Base-by-base conservation (phyloP, 352 stramenopile genomes). In the Phytopythium sindhum region DNA sequence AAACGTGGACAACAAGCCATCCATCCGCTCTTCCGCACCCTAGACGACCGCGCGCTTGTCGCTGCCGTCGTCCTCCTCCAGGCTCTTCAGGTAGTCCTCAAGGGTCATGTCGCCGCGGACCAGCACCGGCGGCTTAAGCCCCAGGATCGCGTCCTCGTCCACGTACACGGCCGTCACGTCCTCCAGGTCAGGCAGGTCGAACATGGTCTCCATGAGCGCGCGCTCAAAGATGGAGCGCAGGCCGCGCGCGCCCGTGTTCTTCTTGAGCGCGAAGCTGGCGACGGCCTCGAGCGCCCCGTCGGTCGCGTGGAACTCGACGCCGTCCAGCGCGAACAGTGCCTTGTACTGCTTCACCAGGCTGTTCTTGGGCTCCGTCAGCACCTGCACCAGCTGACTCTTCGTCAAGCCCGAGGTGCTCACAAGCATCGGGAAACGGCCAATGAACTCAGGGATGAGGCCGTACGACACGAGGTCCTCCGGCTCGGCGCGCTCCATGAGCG, bases 371-470 rank as follows among this genome's bases (percentile, higher is more conserved):
- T 98, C 86, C 8, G 95, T 99, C 45, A 99, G 84, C 69, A 99
- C 97, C 66, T 98, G 93, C 29, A 98, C 82, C 19, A 99, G 80
- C 72, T 98, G 90, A 28, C 95, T 64, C 53, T 96, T 88, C 28
- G 93, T 90, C 0, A 99, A 74, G 10, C 91, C 90, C 23, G 86
- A 97, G 0, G 96, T 98, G 37, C 91, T 97, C 14, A 99, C 93
- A 63, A 99, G 95, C 56, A 98, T 87, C 8, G 97, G 96, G 72
- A 99, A 99, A 59, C 97, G 90, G 24, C 97, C 97, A 28, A 99
- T 95, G 67, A 99, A 99, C 80, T 99, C 97, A 1, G 97, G 97
- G 69, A 99, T 99, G 65, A 99, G 91, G 11, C 97, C 97, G 76
- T 97, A 99, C 58, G 89, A 84, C 35, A 99, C 89, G 33, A 99